Evolutionary conservation across 2,329 filamentous ascomycete genomes (phyloP).

Genomic region (Periconia digitata): DNA sequence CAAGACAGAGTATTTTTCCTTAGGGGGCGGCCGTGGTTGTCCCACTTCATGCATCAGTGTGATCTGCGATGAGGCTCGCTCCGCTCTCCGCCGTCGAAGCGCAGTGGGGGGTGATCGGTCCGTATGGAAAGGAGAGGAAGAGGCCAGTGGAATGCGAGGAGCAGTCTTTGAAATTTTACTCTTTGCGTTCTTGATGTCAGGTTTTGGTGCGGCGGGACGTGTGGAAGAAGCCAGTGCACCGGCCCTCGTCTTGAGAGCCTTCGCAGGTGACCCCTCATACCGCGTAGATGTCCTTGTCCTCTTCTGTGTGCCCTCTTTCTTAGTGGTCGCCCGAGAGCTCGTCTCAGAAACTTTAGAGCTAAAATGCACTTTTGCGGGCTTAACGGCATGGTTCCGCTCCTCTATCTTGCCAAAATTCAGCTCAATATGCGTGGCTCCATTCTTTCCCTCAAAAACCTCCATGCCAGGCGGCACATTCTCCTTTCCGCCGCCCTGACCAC

Average conservation of each 20-base stretch:
- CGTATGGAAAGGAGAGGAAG: conserved; percentile 40
- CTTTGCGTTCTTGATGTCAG: conserved; percentile 17
- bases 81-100: conserved; percentile 27
- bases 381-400: conserved; percentile 22
- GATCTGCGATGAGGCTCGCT: conserved; percentile 31
- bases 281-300: conserved; percentile 34
- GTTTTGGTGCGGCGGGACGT: conserved; percentile 24
- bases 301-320: conserved; percentile 35
- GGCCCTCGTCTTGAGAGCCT: conserved; percentile 34
- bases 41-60: conserved; percentile 37
- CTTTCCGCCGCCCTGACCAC: conserved; percentile 60
- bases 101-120: conserved; percentile 40
- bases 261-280: conserved; percentile 34
- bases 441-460: conserved; percentile 28
- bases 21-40: conserved; percentile 22
- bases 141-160: conserved; percentile 22
- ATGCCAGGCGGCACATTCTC: conserved; percentile 63
- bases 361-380: conserved; percentile 32
- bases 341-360: conserved; percentile 23
- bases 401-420: conserved; percentile 35
- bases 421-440: conserved; percentile 30
- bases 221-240: conserved; percentile 31
- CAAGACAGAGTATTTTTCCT: conserved; percentile 54
- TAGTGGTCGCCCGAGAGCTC: conserved; percentile 19
- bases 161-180: conserved; percentile 22